Conservation (phyloP, 106 monocot genomes). For the Dendrobium huoshanense region DNA sequence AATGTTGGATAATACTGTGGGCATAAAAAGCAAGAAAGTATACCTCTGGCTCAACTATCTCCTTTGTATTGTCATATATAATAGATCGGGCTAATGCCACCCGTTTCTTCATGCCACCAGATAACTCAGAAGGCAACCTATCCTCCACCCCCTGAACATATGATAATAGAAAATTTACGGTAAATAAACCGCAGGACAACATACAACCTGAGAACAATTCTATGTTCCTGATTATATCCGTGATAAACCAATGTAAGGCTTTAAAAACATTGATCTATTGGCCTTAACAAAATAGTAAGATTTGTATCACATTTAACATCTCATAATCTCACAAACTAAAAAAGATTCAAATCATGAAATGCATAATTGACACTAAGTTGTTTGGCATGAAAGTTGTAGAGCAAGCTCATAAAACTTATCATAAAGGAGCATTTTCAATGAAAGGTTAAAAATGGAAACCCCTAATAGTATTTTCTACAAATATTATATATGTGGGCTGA, state of each 20-base stretch:
- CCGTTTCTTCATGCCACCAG: slow-evolving; percentile 99
- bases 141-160: slow-evolving; percentile 79
- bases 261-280: background rate
- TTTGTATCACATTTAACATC: background rate
- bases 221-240: background rate
- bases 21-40: background rate
- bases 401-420: background rate
- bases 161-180: background rate
- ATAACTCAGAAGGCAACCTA: slow-evolving; percentile 82
- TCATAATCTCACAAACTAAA: background rate
- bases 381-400: background rate
- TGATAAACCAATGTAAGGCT: background rate
- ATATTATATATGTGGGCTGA: too few relatives aligned
- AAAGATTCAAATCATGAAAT: background rate
- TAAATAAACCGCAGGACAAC: background rate
- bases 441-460: background rate
- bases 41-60: slow-evolving; percentile 87
- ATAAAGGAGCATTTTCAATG: background rate
- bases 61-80: slow-evolving; percentile 86
- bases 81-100: slow-evolving; percentile 95
- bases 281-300: background rate
- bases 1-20: background rate
- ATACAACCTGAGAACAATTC: background rate
- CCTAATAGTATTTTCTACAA: too few relatives aligned
- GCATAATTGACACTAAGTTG: background rate